phyloP scores from a whole-genome alignment of 768 basidiomycete species.

The Infundibulicybe gibba region DNA sequence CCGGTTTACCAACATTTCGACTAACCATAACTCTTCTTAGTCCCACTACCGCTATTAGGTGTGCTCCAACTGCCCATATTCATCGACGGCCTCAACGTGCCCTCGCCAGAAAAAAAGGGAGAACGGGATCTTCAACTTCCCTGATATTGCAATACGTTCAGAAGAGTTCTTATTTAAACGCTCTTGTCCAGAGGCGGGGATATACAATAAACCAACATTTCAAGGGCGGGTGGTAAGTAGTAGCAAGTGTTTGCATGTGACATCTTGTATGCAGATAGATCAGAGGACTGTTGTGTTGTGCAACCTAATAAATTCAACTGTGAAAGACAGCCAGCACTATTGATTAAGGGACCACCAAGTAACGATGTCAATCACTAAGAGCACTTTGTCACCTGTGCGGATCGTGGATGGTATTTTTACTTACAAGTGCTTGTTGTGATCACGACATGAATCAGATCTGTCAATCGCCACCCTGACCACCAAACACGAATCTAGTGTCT shows the following conservation, averaged over 20 bases:
- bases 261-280: constrained; percentile 8
- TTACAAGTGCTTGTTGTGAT: too few relatives aligned
- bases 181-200: constrained; percentile 43
- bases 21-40: constrained; percentile 11
- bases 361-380: too few relatives aligned
- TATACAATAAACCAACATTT: constrained; percentile 14
- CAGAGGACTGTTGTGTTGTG: too few relatives aligned
- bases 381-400: too few relatives aligned
- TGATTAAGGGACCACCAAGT: too few relatives aligned
- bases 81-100: constrained; percentile 77
- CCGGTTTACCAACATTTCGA: neutral
- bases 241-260: constrained; percentile 13
- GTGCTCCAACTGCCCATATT: constrained; percentile 23
- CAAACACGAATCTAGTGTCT: too few relatives aligned
- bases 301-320: too few relatives aligned
- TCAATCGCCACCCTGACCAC: too few relatives aligned
- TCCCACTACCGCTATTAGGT: constrained; percentile 45
- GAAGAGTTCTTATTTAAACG: constrained; percentile 39
- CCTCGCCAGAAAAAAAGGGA: constrained; percentile 54
- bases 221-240: constrained; percentile 22
- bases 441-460: too few relatives aligned
- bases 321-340: too few relatives aligned
- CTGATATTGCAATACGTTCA: constrained; percentile 51
- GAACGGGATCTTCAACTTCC: constrained; percentile 69
- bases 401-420: too few relatives aligned